These are phyloP conservation scores for Candida koratica DNA, from an alignment of 805 yeast genomes.

Conservation along the genomic window DNA sequence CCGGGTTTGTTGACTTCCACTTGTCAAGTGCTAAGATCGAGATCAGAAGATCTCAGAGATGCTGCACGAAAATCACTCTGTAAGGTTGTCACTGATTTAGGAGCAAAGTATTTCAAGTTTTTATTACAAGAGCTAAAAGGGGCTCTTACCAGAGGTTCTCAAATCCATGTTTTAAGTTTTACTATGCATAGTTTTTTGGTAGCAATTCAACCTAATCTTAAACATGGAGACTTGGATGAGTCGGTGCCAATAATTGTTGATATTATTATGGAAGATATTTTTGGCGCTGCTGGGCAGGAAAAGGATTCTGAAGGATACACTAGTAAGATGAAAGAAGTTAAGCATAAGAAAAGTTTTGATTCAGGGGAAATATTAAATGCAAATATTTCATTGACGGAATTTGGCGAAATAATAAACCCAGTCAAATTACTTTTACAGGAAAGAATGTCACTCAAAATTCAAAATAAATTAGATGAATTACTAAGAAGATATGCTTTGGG, in stretches of 20 bases:
- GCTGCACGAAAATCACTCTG: constrained; percentile 74
- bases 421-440: constrained; percentile 59
- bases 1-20: constrained; percentile 82
- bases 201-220: constrained; percentile 43
- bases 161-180: constrained; percentile 85
- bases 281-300: constrained; percentile 89
- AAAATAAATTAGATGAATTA: constrained; percentile 73
- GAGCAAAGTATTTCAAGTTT: constrained; percentile 69
- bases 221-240: constrained; percentile 74
- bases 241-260: constrained; percentile 57
- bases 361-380: constrained; percentile 74
- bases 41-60: constrained; percentile 85
- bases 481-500: constrained; percentile 78
- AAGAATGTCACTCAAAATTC: constrained; percentile 62
- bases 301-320: constrained; percentile 92
- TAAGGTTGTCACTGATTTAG: constrained; percentile 59
- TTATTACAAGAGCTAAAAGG: constrained; percentile 72
- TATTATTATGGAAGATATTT: constrained; percentile 84
- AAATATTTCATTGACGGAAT: constrained; percentile 54
- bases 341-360: constrained; percentile 82
- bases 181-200: constrained; percentile 74
- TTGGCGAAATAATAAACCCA: constrained; percentile 62
- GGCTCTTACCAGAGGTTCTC: constrained; percentile 86
- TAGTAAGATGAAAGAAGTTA: constrained; percentile 84
- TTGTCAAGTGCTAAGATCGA: constrained; percentile 84